These are phyloP conservation scores for Paulownia fortunei DNA, from an alignment of 257 asterid genomes.

Conservation along the genomic window DNA sequence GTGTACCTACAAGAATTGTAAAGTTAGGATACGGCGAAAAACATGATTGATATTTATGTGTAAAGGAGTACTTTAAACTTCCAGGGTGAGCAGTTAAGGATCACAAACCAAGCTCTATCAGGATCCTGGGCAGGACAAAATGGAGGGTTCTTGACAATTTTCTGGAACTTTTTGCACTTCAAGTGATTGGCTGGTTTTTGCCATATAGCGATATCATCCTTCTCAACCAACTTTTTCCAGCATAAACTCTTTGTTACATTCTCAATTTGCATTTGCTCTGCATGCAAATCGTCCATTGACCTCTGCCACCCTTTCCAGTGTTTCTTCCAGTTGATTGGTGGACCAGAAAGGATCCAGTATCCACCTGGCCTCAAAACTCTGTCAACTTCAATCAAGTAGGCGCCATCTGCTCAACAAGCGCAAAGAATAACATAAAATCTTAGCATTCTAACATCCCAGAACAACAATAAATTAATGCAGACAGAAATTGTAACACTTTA, in stretches of 20 bases:
- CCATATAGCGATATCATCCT: slow-evolving; percentile 81
- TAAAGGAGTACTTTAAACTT: neutral
- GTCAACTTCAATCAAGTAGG: slow-evolving; percentile 79
- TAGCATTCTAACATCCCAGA: neutral
- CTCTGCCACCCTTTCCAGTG: slow-evolving; percentile 85
- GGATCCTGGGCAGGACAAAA: slow-evolving; percentile 66
- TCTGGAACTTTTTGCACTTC: slow-evolving; percentile 46
- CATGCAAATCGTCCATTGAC: slow-evolving; percentile 62
- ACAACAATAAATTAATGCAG: no score
- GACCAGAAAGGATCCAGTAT: slow-evolving; percentile 94
- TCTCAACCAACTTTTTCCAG: slow-evolving; percentile 84
- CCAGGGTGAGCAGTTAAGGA: neutral
- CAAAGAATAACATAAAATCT: neutral
- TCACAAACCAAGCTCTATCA: slow-evolving; percentile 70
- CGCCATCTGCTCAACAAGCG: slow-evolving; percentile 55
- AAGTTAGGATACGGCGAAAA: neutral
- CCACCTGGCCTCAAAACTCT: slow-evolving; percentile 90
- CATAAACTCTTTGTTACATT: slow-evolving; percentile 68
- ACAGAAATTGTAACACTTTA: neutral
- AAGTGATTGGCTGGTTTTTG: slow-evolving; percentile 77
- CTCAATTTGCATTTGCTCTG: slow-evolving; percentile 79
- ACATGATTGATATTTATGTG: neutral
- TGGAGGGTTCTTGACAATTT: slow-evolving; percentile 43
- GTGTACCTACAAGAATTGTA: slow-evolving; percentile 57
- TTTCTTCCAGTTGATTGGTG: slow-evolving; percentile 85